Percentiles rank a stretch among this genome's conserved stretches.
Evolutionary conservation across 2,329 filamentous ascomycete genomes (phyloP).

Genomic region (Ophiostoma australiae): DNA sequence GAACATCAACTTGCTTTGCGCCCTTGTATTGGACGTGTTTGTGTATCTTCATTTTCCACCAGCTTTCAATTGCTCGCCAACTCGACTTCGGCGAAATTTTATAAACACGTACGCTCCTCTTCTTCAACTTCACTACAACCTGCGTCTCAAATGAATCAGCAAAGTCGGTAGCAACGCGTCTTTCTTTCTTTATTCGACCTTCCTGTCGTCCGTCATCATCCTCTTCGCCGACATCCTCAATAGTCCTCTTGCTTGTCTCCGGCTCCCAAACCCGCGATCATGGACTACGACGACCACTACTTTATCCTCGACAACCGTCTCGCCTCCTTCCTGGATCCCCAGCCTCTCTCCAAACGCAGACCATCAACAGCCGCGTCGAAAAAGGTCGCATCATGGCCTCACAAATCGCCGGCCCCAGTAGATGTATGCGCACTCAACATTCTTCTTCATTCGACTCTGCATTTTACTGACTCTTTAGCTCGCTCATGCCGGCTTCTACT

Average conservation of each 20-base stretch:
- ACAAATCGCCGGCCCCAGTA: slow-evolving; percentile 60
- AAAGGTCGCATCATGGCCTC: slow-evolving; percentile 70
- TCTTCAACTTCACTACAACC: not conserved
- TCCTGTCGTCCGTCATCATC: not conserved
- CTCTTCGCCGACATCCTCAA: not conserved
- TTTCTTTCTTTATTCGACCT: not conserved
- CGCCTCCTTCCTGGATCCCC: slow-evolving; percentile 67
- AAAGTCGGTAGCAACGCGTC: slow-evolving; percentile 19
- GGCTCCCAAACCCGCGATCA: slow-evolving; percentile 25
- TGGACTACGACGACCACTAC: slow-evolving; percentile 44
- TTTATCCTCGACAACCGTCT: slow-evolving; percentile 70
- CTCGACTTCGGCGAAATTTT: not conserved
- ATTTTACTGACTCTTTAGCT: slow-evolving; percentile 50
- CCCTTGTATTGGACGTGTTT: not conserved
- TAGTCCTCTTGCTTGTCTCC: not conserved
- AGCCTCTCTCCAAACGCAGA: slow-evolving; percentile 62
- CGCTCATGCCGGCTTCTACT: slow-evolving; percentile 87
- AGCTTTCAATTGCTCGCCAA: not conserved
- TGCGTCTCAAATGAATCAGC: slow-evolving; percentile 10
- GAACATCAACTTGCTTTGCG: slow-evolving; percentile 15
- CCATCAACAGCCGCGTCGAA: slow-evolving; percentile 60
- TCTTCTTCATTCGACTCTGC: slow-evolving; percentile 33
- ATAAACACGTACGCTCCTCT: not conserved
- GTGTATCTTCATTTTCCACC: not conserved
- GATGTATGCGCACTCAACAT: slow-evolving; percentile 46